Evolutionary conservation across 345 rosid genomes (phyloP).

Genomic region (Mercurialis annua): DNA sequence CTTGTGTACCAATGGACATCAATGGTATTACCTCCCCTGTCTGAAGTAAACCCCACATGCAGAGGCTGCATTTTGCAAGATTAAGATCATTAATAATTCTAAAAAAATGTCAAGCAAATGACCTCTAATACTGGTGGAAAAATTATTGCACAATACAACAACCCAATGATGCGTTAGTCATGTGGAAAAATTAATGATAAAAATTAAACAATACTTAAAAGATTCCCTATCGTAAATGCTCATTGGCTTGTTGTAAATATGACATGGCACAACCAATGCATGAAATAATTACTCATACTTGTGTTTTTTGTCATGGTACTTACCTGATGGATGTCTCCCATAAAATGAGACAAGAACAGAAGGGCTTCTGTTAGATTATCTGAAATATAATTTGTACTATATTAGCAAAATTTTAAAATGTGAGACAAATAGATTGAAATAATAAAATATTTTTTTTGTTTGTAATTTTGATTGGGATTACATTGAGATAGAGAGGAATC

Average conservation of each 20-base stretch:
- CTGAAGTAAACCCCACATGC: constrained; percentile 71
- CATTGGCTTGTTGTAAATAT: too few relatives aligned
- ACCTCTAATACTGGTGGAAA: too few relatives aligned
- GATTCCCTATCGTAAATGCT: too few relatives aligned
- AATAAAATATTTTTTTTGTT: too few relatives aligned
- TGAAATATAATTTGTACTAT: constrained; percentile 20
- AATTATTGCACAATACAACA: too few relatives aligned
- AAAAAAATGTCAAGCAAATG: not conserved
- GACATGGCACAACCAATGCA: too few relatives aligned
- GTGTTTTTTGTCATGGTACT: not conserved
- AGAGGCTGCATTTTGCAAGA: constrained; percentile 51
- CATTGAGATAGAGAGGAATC: constrained; percentile 44
- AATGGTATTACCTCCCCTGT: constrained; percentile 79
- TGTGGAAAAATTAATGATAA: too few relatives aligned
- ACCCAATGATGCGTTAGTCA: too few relatives aligned
- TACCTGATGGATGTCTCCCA: constrained; percentile 95
- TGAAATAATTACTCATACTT: too few relatives aligned
- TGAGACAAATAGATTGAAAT: not conserved
- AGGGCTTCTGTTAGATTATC: constrained; percentile 94
- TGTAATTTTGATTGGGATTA: constrained; percentile 19
- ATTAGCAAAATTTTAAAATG: not conserved
- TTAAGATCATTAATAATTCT: not conserved
- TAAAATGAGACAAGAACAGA: constrained; percentile 76
- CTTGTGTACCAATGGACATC: constrained; percentile 82
- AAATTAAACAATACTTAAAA: too few relatives aligned